A percentile compares a stretch with the other conserved stretches of the same genome.
These are phyloP conservation scores for Penstemon eatonii DNA, from an alignment of 257 asterid genomes.

Conservation along the genomic window DNA sequence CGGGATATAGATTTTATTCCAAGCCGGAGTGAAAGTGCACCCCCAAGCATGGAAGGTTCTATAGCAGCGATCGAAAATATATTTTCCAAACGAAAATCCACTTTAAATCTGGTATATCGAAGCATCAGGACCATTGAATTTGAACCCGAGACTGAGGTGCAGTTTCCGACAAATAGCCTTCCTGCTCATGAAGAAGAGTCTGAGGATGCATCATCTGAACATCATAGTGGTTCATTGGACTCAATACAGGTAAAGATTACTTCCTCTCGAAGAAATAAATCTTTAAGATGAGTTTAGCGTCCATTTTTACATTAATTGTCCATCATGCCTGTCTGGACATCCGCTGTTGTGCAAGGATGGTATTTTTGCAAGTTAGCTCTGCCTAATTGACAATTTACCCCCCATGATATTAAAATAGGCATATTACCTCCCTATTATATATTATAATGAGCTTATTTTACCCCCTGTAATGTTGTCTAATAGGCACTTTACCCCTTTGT, in stretches of 20 bases:
- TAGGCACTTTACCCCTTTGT: too few relatives aligned
- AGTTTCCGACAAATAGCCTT: slow-evolving; percentile 30
- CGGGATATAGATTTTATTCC: slow-evolving; percentile 40
- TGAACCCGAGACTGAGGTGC: slow-evolving; percentile 4
- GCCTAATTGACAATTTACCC: too few relatives aligned
- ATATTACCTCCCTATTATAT: too few relatives aligned
- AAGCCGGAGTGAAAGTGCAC: slow-evolving; percentile 55
- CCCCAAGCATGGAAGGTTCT: slow-evolving; percentile 62
- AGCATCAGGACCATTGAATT: background rate
- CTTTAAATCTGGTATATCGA: slow-evolving; percentile 9
- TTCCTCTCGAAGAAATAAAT: slow-evolving; percentile 7
- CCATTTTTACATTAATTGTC: background rate
- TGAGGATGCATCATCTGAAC: slow-evolving; percentile 42
- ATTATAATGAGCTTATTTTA: too few relatives aligned
- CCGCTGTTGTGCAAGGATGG: background rate
- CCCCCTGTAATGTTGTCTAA: too few relatives aligned
- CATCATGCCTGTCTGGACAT: background rate
- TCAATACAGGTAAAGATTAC: slow-evolving; percentile 29
- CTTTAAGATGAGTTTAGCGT: background rate
- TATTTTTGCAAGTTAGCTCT: too few relatives aligned
- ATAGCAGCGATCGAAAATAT: slow-evolving; percentile 38
- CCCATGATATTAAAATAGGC: too few relatives aligned
- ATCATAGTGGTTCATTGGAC: slow-evolving; percentile 25
- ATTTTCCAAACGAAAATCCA: slow-evolving; percentile 27
- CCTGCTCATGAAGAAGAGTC: slow-evolving; percentile 45